Conservation (phyloP, 2,329 filamentous ascomycete genomes). For the Alternaria dauci region DNA sequence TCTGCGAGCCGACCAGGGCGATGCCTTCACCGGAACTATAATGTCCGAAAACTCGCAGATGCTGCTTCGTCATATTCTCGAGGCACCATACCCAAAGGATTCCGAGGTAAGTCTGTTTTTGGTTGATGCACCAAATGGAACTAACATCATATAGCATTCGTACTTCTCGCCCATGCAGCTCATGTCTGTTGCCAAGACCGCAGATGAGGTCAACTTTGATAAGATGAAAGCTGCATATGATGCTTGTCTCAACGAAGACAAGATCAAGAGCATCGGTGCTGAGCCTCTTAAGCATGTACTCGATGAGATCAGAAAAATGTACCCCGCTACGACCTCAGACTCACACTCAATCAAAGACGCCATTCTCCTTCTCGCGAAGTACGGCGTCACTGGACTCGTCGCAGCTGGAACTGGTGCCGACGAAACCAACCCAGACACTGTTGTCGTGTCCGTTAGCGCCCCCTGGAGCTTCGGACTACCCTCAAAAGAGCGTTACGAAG, state of each 20-base stretch:
- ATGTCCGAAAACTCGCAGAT: constrained; percentile 69
- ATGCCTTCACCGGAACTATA: constrained; percentile 66
- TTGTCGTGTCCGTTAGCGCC: constrained; percentile 59
- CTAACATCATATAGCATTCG: constrained; percentile 55
- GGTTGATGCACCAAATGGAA: neutral
- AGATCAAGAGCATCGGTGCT: constrained; percentile 64
- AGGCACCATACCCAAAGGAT: constrained; percentile 61
- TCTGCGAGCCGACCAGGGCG: constrained; percentile 69
- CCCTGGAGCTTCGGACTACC: constrained; percentile 58
- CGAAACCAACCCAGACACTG: constrained; percentile 64
- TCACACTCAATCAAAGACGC: constrained; percentile 53
- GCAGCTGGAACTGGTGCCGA: constrained; percentile 51
- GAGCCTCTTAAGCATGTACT: constrained; percentile 66
- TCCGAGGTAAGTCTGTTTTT: constrained; percentile 24
- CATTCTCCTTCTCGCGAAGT: constrained; percentile 57
- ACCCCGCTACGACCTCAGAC: constrained; percentile 18
- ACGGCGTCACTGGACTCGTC: constrained; percentile 53
- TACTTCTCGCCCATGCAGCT: constrained; percentile 56
- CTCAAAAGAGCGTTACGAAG: constrained; percentile 48
- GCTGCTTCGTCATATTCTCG: constrained; percentile 69
- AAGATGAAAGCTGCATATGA: constrained; percentile 71
- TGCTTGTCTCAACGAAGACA: constrained; percentile 70
- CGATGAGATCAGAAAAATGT: constrained; percentile 54
- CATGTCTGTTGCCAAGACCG: constrained; percentile 48
- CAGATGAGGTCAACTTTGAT: constrained; percentile 69